Evolutionary conservation across 495 filamentous ascomycete genomes (phyloP).

Genomic region (Talaromyces liani): DNA sequence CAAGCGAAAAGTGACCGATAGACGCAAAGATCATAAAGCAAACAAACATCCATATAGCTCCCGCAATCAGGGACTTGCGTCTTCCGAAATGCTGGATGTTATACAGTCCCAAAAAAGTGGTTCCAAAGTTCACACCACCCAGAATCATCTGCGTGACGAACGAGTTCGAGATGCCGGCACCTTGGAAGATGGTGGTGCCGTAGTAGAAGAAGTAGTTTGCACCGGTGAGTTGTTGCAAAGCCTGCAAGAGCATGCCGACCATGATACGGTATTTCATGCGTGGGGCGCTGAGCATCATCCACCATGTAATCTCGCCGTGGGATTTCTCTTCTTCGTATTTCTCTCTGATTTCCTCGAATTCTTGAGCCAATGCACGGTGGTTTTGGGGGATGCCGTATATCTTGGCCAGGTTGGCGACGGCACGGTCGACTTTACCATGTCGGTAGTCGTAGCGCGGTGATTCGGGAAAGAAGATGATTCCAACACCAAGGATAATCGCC

Average conservation of each 20-base stretch:
- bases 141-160: constrained; percentile 70
- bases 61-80: constrained; percentile 57
- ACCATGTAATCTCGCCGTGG: constrained; percentile 46
- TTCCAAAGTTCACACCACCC: constrained; percentile 63
- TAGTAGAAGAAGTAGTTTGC: constrained; percentile 66
- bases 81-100: constrained; percentile 65
- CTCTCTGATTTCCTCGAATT: constrained; percentile 58
- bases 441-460: constrained; percentile 64
- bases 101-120: constrained; percentile 64
- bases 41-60: constrained; percentile 60
- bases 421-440: constrained; percentile 53
- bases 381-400: constrained; percentile 63
- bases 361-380: constrained; percentile 54
- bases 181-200: constrained; percentile 65
- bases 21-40: constrained; percentile 67
- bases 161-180: constrained; percentile 60
- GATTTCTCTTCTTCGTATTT: constrained; percentile 49
- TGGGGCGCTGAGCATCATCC: constrained; percentile 61
- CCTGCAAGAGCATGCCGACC: constrained; percentile 62
- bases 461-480: constrained; percentile 67
- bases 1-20: constrained; percentile 57
- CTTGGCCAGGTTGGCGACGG: constrained; percentile 56
- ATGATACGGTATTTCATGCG: constrained; percentile 65
- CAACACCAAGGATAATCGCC: constrained; percentile 62
- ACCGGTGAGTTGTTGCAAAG: constrained; percentile 43